Conservation (phyloP, 108 stramenopile genomes). For the Thalassiosira profunda region DNA sequence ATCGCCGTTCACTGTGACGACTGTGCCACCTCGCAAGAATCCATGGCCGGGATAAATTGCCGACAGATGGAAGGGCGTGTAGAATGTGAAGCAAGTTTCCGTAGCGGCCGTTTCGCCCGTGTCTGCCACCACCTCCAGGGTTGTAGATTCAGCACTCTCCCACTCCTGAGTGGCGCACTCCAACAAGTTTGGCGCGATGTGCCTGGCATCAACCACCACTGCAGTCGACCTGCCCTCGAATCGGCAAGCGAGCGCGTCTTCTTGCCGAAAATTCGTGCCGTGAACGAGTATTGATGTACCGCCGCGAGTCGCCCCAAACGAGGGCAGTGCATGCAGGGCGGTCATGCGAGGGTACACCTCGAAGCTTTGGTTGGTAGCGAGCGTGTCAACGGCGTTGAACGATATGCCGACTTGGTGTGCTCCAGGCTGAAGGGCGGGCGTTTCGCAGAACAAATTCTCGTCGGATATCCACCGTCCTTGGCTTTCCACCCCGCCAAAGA, state of each 20-base stretch:
- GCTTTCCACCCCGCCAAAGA: constrained; percentile 18
- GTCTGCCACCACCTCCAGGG: constrained; percentile 14
- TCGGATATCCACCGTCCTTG: constrained; percentile 17
- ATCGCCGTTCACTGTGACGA: constrained; percentile 19
- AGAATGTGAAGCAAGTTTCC: constrained; percentile 25
- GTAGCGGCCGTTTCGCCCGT: constrained; percentile 17
- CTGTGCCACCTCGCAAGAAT: constrained; percentile 24
- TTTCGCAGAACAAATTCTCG: constrained; percentile 23
- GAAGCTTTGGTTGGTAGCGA: constrained; percentile 9
- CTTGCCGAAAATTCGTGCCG: constrained; percentile 36
- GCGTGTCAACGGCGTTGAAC: constrained; percentile 33
- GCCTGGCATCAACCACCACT: constrained; percentile 11
- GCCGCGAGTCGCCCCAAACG: constrained; percentile 25
- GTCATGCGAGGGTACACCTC: constrained; percentile 23
- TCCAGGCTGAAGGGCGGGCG: constrained; percentile 27
- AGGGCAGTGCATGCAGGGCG: constrained; percentile 15
- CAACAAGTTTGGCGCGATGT: no score
- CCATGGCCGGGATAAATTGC: constrained; percentile 29
- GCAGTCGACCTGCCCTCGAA: constrained; percentile 20
- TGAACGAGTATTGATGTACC: constrained; percentile 17
- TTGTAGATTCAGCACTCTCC: constrained; percentile 5
- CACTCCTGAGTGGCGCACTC: constrained; percentile 21
- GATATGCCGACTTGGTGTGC: constrained; percentile 21
- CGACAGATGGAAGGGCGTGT: constrained; percentile 17
- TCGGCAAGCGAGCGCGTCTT: constrained; percentile 19